A percentile compares a stretch with the other conserved stretches of the same genome.
phyloP scores from a whole-genome alignment of 352 stramenopile genomes.

The Pythium coloratum region DNA sequence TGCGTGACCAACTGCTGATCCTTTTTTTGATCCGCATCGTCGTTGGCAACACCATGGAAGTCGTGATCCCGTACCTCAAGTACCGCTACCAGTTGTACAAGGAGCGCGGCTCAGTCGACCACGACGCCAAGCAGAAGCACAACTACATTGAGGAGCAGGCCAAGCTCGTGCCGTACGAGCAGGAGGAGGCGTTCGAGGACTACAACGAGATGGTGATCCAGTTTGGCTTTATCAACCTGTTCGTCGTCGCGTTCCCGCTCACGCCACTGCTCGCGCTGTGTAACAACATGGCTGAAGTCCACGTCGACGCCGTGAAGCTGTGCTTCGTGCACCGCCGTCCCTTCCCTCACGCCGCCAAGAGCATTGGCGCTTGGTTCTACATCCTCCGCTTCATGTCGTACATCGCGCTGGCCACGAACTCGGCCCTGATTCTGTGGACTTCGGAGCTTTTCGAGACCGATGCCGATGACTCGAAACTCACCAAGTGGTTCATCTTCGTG shows the following conservation, averaged over 20 bases:
- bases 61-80: conserved; percentile 85
- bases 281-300: conserved; percentile 92
- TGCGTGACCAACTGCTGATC: conserved; percentile 89
- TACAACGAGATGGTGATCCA: conserved; percentile 93
- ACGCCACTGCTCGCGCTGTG: conserved; percentile 88
- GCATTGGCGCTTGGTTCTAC: conserved; percentile 93
- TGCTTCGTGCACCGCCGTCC: conserved; percentile 76
- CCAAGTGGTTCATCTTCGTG: conserved; percentile 68
- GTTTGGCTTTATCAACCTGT: conserved; percentile 95
- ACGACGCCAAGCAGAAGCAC: conserved; percentile 37
- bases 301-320: conserved; percentile 87
- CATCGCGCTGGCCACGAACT: conserved; percentile 76
- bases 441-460: conserved; percentile 56
- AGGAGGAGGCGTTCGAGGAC: conserved; percentile 84
- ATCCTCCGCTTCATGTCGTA: conserved; percentile 84
- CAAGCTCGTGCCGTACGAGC: conserved; percentile 81
- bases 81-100: conserved; percentile 66
- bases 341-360: conserved; percentile 75
- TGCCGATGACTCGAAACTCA: conserved; percentile 18
- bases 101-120: conserved; percentile 36
- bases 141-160: conserved; percentile 87
- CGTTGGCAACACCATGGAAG: conserved; percentile 89
- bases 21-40: conserved; percentile 93
- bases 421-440: conserved; percentile 79
- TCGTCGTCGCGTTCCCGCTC: conserved; percentile 92